Conservation (phyloP, 495 filamentous ascomycete species). For the Aspergillus steynii region DNA sequence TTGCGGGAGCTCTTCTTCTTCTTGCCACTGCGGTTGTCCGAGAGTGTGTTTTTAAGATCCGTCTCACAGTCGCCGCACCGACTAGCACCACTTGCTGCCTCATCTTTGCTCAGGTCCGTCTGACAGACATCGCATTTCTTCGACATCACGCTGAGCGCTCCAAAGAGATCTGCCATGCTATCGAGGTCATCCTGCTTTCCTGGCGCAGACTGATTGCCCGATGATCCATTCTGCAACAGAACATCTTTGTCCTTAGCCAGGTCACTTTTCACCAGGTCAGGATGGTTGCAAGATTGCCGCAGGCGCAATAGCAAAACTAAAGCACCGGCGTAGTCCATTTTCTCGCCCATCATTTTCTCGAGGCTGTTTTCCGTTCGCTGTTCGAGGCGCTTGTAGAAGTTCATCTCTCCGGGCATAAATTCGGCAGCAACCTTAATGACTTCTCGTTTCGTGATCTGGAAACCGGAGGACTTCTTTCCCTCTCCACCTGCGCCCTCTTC, state of each 20-base stretch:
- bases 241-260: conserved; percentile 86
- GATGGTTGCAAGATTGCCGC: conserved; percentile 93
- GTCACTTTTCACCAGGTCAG: conserved; percentile 78
- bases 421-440: conserved; percentile 77
- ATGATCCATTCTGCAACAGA: conserved; percentile 57
- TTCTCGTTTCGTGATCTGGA: conserved; percentile 85
- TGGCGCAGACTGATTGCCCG: conserved; percentile 47
- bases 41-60: conserved; percentile 56
- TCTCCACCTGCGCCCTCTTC: conserved; percentile 47
- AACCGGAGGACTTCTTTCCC: conserved; percentile 57
- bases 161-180: conserved; percentile 80
- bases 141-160: conserved; percentile 73
- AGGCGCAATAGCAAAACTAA: conserved; percentile 85
- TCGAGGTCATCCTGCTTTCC: conserved; percentile 66
- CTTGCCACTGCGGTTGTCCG: conserved; percentile 34
- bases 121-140: conserved; percentile 92
- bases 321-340: conserved; percentile 77
- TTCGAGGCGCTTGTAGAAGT: conserved; percentile 84
- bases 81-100: conserved; percentile 57
- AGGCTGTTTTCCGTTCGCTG: conserved; percentile 80
- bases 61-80: conserved; percentile 73
- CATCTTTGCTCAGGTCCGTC: conserved; percentile 60
- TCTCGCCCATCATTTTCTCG: conserved; percentile 81
- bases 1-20: conserved; percentile 45
- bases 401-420: conserved; percentile 76